Evolutionary conservation across 2,329 filamentous ascomycete genomes (phyloP), one percentile per base, ranked within the genome.

Genomic region (Xylaria sp.): DNA sequence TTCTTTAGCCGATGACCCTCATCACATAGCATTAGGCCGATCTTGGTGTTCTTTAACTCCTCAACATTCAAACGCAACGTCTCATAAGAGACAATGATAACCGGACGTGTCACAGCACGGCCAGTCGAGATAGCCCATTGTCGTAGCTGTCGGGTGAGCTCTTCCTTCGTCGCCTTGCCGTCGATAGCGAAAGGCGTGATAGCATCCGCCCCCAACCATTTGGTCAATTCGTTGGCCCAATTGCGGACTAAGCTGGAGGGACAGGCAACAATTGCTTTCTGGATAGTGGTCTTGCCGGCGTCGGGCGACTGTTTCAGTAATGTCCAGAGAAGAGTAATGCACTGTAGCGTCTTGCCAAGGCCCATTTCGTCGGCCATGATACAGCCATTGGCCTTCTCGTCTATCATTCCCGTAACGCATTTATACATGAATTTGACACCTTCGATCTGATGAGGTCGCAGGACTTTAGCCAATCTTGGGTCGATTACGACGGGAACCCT

Each of bases 321-420:
- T 1, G 95, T 99, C 95, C 95, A 99, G 83, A 99, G 89, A 51
- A 99, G 84, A 0, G 95, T 87, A 71, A 99, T 99, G 76, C 95
- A 99, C 80, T 99, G 95, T 43, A 99, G 79, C 17, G 95, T 99
- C 79, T 99, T 99, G 58, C 95, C 95, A 29, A 99, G 80, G 69
- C 95, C 95, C 95, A 99, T 99, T 75, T 97, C 95, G 75, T 99
- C 95, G 54, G 95, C 95, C 95, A 99, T 99, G 74, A 99, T 99
- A 77, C 95, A 99, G 2, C 95, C 95, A 75, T 97, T 91, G 49
- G 95, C 95, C 70, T 94, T 94, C 37, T 90, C 85, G 70, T 98
- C 95, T 58, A 98, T 91, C 83, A 98, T 85, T n/a, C 95, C 95
- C 1, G 94, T 98, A 5, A 95, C 93, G 72, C 92, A 96, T 67